Base-by-base conservation (phyloP, 345 rosid genomes). In the Syzygium jambos region DNA sequence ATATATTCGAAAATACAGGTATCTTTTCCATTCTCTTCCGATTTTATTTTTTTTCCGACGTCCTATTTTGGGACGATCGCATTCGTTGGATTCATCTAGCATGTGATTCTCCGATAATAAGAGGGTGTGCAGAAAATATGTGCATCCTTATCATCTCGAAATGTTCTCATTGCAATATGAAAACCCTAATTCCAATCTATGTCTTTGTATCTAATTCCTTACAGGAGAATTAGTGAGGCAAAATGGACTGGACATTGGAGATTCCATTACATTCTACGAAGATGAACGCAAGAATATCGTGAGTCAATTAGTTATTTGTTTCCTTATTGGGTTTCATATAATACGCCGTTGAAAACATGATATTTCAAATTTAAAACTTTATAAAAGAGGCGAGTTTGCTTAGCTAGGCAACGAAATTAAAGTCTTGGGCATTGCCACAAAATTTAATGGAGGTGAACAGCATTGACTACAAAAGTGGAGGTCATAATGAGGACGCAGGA, bases 1-100 rank as follows among this genome's bases (percentile, higher is more conserved):
- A 96, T 89, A 93, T 97, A 87, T 93, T 96, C 22, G 98, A 96
- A 89, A 93, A 95, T 88, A 92, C 98, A 89, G 96, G 99, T 95
- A 57, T 59, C 41, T 51, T 54, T 54, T 52, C 78, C 78, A 30
- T 68, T 38, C 23, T 68, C 43, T 68, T 68, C 5, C 13, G 9
- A 38, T 2, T 68, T 73, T n/a, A 21, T 17, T 41, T 38, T 54
- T 54, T 22, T 7, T 5, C 12, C 14, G 3, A 27, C 14, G 21
- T 61, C n/a, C 8, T 46, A 55, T 49, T 21, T 52, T 51, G 2
- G 12, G 46, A 22, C 14, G 1, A 73, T 38, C 2, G 15, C 49
- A n/a, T 27, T 34, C 5, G 73, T 52, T n/a, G 16, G 52, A 51
- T 46, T 8, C 29, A 29, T 54, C 22, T 13, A 25, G 38, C 41